Base-by-base conservation (phyloP, 2,329 filamentous ascomycete species). In the Berkeleyomyces rouxiae region DNA sequence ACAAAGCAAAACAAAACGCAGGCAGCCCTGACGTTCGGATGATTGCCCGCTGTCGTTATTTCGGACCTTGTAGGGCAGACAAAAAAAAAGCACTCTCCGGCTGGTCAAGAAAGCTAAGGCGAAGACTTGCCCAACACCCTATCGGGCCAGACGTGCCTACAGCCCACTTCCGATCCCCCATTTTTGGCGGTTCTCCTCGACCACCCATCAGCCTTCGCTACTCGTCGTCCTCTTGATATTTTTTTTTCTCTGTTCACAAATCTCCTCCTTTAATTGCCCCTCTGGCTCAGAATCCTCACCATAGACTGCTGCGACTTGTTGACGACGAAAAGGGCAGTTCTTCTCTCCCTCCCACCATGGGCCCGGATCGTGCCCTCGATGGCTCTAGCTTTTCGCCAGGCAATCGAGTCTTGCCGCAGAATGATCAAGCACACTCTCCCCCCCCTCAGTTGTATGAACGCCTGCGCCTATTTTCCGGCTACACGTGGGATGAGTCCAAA, bases 391-490 rank as follows among this genome's bases (percentile, higher is more conserved):
- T 49, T 31, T 46, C 57, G 33, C 36, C 60, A 31, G 55, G 59
- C 51, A 49, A 53, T 55, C 51, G 51, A n/a, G 7, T 36, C 11
- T 55, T 36, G 23, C 7, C 51, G 16, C 39, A 53, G 36, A 58
- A 49, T 37, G 63, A 64, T n/a, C 60, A 65, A 40, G 47, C 57
- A 61, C 53, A 59, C 36, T 33, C 55, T 16, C 84, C 85, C 64
- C 86, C 85, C 51, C 77, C 79, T 67, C 82, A 84, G 68, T 79
- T 91, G 61, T 86, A 85, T 68, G 86, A 90, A 71, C 82, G 87
- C 59, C 78, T 91, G 67, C 79, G 82, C 66, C 85, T 88, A 71
- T 79, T 91, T 67, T 79, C 84, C 55, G 87, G 86, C 61, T 90
- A 89, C 71, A 82, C 80, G 5, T 91, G 87, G 87, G 86, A 90